Evolutionary conservation across 2,329 filamentous ascomycete species (phyloP), one percentile per base, ranked within the genome.

Genomic region (Hypomyces perniciosus): DNA sequence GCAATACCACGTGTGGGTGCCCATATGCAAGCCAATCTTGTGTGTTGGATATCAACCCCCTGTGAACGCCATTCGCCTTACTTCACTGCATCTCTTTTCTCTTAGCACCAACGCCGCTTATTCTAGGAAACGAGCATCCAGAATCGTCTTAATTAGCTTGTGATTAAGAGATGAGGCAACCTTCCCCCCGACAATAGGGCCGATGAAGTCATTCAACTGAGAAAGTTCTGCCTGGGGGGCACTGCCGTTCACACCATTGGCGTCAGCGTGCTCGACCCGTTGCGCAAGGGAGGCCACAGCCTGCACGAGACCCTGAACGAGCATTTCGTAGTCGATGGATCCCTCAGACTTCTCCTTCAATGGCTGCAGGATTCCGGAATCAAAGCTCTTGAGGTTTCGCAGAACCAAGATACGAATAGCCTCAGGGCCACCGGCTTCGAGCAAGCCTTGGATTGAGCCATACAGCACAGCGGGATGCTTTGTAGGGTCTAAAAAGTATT

Each of bases 381-480:
- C 79, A 48, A 82, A 78, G 10, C 69, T 69, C 58, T 77, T 76
- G 41, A 83, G 68, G 58, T 80, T 80, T 13, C 77, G 75, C 33
- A 83, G 65, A 9, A 81, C 72, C 31, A 83, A 67, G 2, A 83
- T 71, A 9, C 79, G 76, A 34, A 83, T 74, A 6, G 78, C 76
- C 61, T 82, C 79, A 26, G 77, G 71, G 0, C 79, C 90, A 28
- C 90, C 90, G 27, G 95, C 85, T 1, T 85, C 83, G 2, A 85
- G 78, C 3, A 99, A 74, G 1, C 91, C 92, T 30, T 84, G 80
- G 26, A 99, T 79, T 6, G 92, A 90, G 41, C 93, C 93, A 65
- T 93, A 99, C 62, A 96, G 88, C 1, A 92, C 86, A 2, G 88
- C 83, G 0, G 90, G 80, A 0, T 90, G 84, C 63, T 91, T 90